These are phyloP conservation scores for Pistacia integerrima DNA, from an alignment of 345 rosid species.

Conservation along the genomic window DNA sequence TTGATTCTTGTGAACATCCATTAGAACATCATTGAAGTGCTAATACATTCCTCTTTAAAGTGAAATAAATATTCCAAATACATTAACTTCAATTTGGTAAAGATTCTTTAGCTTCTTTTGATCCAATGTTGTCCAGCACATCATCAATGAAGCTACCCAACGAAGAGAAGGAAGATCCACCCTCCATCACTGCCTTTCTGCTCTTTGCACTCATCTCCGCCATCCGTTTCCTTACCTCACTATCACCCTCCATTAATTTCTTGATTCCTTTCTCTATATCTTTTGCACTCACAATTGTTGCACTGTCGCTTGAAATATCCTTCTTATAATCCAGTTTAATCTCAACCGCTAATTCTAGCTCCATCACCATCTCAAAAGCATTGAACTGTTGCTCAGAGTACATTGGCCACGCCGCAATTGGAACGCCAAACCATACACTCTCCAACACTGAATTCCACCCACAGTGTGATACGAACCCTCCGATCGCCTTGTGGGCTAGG, in stretches of 20 bases:
- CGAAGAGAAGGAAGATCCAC: constrained; percentile 49
- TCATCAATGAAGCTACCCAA: constrained; percentile 37
- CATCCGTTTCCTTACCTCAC: constrained; percentile 28
- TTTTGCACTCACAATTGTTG: constrained; percentile 15
- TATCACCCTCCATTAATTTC: constrained; percentile 25
- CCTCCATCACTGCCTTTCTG: constrained; percentile 39
- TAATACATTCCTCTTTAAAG: too few relatives aligned
- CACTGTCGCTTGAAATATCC: background rate
- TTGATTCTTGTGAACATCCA: too few relatives aligned
- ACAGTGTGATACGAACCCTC: constrained; percentile 70
- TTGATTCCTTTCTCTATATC: constrained; percentile 42
- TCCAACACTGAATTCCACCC: constrained; percentile 68
- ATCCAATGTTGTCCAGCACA: background rate
- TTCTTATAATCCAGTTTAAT: constrained; percentile 36
- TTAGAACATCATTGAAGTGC: too few relatives aligned
- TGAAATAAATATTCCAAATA: too few relatives aligned
- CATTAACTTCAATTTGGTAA: too few relatives aligned
- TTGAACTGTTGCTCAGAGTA: constrained; percentile 55
- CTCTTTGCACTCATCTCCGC: constrained; percentile 32
- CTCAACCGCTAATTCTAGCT: constrained; percentile 47
- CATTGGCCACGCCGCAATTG: constrained; percentile 28
- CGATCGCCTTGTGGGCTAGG: constrained; percentile 33
- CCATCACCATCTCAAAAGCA: constrained; percentile 42
- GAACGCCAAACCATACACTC: constrained; percentile 58
- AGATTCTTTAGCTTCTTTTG: background rate